Evolutionary conservation across 192 early-diverging fungal species (phyloP).

Genomic region (Lobosporangium transversale): DNA sequence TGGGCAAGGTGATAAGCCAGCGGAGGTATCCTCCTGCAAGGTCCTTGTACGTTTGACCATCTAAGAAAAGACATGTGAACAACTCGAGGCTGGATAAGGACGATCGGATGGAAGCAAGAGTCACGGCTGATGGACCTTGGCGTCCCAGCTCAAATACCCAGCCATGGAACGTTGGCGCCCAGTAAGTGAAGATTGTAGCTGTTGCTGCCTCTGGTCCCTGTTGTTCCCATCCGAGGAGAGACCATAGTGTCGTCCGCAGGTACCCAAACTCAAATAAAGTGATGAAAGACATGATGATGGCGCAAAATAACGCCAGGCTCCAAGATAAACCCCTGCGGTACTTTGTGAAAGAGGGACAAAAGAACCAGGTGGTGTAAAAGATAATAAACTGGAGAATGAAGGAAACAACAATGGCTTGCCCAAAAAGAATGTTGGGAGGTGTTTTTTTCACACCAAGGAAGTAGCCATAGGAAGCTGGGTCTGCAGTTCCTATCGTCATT

Average conservation of each 20-base stretch:
- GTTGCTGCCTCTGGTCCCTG: not conserved
- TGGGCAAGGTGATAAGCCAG: constrained; percentile 25
- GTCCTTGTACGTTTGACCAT: not conserved
- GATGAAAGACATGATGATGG: not conserved
- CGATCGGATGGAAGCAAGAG: not conserved
- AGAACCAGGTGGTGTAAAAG: constrained; percentile 22
- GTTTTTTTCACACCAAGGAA: constrained; percentile 25
- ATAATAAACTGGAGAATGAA: constrained; percentile 22
- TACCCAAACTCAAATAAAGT: constrained; percentile 10
- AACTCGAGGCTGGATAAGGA: not conserved
- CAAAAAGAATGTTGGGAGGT: constrained; percentile 17
- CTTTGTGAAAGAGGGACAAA: constrained; percentile 15
- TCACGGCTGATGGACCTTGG: not conserved
- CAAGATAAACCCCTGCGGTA: constrained; percentile 24
- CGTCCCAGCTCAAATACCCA: constrained; percentile 16
- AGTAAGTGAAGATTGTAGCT: constrained; percentile 28
- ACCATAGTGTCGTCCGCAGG: constrained; percentile 20
- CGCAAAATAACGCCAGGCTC: constrained; percentile 14
- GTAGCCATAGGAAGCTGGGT: not conserved
- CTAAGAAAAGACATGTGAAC: not conserved
- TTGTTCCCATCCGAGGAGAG: constrained; percentile 21
- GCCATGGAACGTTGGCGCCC: constrained; percentile 13
- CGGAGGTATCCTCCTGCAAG: constrained; percentile 12
- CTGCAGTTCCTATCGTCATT: not conserved
- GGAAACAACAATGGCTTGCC: constrained; percentile 8